Evolutionary conservation across 352 stramenopile genomes (phyloP).

Genomic region (Phytophthora sp.): DNA sequence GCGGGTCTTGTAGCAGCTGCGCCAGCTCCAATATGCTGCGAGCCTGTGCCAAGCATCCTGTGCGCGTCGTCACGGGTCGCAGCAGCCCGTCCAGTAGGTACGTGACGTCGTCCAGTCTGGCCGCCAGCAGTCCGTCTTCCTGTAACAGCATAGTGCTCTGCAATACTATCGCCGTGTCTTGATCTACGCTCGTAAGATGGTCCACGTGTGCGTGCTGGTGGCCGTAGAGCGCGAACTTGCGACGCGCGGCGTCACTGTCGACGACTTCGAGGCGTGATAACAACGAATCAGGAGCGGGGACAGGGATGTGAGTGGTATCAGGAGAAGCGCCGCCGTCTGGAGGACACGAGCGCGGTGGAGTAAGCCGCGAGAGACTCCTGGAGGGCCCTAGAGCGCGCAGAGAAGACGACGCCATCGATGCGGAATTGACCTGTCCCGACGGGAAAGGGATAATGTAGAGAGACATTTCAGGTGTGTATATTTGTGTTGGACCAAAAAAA

Average conservation of each 20-base stretch:
- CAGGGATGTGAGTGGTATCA: neutral
- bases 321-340: constrained; percentile 1
- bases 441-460: no score
- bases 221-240: constrained; percentile 64
- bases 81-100: constrained; percentile 71
- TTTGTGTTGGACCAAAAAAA: no score
- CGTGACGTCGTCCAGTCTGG: constrained; percentile 57
- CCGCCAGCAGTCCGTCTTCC: constrained; percentile 57
- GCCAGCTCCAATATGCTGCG: constrained; percentile 50
- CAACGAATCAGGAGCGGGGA: neutral
- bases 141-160: constrained; percentile 67
- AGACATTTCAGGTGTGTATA: no score
- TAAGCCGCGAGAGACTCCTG: neutral
- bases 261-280: constrained; percentile 30
- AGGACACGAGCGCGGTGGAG: neutral
- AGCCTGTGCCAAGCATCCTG: constrained; percentile 18
- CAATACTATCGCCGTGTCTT: constrained; percentile 23
- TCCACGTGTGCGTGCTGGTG: constrained; percentile 48
- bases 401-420: constrained; percentile 20
- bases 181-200: constrained; percentile 19
- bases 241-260: constrained; percentile 30
- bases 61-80: neutral
- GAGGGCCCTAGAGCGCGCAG: neutral
- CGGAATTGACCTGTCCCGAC: no score
- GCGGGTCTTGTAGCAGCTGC: constrained; percentile 37